phyloP scores from a whole-genome alignment of 2,329 filamentous ascomycete genomes.

The Hypoxylon sp. region DNA sequence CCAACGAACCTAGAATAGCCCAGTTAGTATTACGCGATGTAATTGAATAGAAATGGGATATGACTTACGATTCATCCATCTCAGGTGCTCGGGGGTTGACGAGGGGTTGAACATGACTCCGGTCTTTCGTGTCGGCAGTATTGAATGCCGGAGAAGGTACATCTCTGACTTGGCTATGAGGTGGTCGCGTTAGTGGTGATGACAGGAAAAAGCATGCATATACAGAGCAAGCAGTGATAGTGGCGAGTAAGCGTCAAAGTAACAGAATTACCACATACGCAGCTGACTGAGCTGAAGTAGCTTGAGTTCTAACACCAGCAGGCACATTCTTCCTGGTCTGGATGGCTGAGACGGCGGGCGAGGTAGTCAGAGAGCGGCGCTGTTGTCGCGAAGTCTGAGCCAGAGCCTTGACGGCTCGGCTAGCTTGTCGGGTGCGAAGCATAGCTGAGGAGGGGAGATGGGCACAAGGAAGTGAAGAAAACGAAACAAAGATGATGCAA shows the following conservation, averaged over 20 bases:
- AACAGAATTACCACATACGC: slow-evolving; percentile 61
- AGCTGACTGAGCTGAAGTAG: slow-evolving; percentile 63
- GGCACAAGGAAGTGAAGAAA: slow-evolving; percentile 12
- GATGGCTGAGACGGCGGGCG: slow-evolving; percentile 55
- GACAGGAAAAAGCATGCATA: slow-evolving; percentile 4
- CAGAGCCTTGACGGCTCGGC: slow-evolving; percentile 62
- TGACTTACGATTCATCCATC: slow-evolving; percentile 84
- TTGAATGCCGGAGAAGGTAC: slow-evolving; percentile 75
- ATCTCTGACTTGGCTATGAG: slow-evolving; percentile 66
- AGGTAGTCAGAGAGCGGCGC: slow-evolving; percentile 58
- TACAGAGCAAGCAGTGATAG: neutral
- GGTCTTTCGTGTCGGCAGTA: slow-evolving; percentile 57
- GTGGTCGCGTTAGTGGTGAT: slow-evolving; percentile 17
- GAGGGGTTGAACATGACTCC: slow-evolving; percentile 77
- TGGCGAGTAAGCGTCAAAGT: neutral
- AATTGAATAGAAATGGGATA: neutral
- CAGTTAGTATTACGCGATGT: slow-evolving; percentile 25
- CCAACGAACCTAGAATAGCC: slow-evolving; percentile 79
- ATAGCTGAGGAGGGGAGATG: slow-evolving; percentile 55
- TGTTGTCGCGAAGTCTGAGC: slow-evolving; percentile 54
- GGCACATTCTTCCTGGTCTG: slow-evolving; percentile 58
- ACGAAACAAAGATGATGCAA: slow-evolving; percentile 3
- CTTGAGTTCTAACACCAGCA: slow-evolving; percentile 61
- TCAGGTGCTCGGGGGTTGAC: slow-evolving; percentile 70
- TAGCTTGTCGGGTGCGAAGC: slow-evolving; percentile 64